Evolutionary conservation across 2,329 filamentous ascomycete genomes (phyloP), one percentile per base, ranked within the genome.

Genomic region (Fusarium proliferatum): DNA sequence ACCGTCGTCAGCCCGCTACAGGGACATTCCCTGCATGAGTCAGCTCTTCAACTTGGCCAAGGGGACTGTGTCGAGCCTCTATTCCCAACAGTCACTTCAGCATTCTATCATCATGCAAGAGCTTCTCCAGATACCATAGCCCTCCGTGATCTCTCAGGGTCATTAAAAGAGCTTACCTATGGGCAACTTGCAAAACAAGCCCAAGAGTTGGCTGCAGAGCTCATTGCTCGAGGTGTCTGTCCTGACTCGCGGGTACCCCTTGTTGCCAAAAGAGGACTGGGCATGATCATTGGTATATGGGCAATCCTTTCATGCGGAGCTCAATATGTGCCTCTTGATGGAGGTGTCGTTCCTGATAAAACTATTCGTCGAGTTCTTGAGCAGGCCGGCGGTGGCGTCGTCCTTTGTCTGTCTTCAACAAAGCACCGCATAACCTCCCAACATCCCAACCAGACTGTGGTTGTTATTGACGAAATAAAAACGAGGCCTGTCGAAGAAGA

Each of bases 321-420:
- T 19, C 88, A 91, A 71, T 91, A 91, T 75, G 84, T 90, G 9
- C 89, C 89, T 6, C 82, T 91, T 5, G 89, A 91, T 68, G 88
- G 88, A 41, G 86, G 86, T 10, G 83, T 88, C 38, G 85, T 87
- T 15, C 82, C 87, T 0, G 85, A 87, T 56, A 80, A 82, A 23
- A 85, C 85, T 6, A 81, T 90, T 33, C 79, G 80, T 30, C 85
- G 86, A 63, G 87, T 89, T 33, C 81, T 89, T 52, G 77, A 81
- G 33, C 83, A 90, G 71, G 85, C 86, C 5, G 79, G 80, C 17
- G 82, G 84, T 11, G 76, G 79, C 9, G 81, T 87, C 34, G 81
- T 88, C 21, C 78, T 90, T 9, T 90, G 87, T 73, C 78, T 89
- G 13, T 70, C 74, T n/a, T 79, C 81, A 10, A 83, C 83, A 9